Evolutionary conservation across 345 rosid species (phyloP).

Genomic region (Eucalyptus curtisii): DNA sequence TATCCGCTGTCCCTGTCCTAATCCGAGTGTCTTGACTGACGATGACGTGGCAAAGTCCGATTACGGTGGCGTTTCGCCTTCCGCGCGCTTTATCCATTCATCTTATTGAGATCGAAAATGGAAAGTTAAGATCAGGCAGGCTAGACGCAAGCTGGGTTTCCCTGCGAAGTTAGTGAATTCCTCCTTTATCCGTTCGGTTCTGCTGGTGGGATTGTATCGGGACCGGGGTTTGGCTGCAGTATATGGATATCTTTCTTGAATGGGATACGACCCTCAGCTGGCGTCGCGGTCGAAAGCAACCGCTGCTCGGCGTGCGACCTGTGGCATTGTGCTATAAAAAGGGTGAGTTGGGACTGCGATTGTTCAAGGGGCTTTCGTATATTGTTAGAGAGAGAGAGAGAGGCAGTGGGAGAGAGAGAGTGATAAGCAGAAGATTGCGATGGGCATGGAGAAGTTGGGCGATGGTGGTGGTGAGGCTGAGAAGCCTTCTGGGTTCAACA

Average conservation of each 20-base stretch:
- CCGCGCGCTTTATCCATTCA: too few species aligned
- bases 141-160: too few species aligned
- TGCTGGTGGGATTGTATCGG: too few species aligned
- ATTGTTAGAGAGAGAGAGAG: neutral
- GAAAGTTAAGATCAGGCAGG: too few species aligned
- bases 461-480: constrained; percentile 1
- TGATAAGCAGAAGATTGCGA: neutral
- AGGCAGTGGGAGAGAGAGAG: neutral
- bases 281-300: neutral
- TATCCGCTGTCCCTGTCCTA: too few species aligned
- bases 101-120: too few species aligned
- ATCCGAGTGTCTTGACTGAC: too few species aligned
- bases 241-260: neutral
- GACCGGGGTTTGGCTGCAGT: neutral
- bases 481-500: constrained; percentile 20
- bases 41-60: too few species aligned
- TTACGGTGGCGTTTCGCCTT: too few species aligned
- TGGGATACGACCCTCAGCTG: neutral
- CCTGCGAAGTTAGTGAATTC: too few species aligned
- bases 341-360: neutral
- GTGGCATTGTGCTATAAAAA: neutral
- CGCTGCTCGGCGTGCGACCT: neutral
- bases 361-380: neutral
- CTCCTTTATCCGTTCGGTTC: too few species aligned
- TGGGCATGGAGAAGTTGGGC: neutral